Conservation (phyloP, 2,329 filamentous ascomycete species). For the Hirsutella minnesotensis region DNA sequence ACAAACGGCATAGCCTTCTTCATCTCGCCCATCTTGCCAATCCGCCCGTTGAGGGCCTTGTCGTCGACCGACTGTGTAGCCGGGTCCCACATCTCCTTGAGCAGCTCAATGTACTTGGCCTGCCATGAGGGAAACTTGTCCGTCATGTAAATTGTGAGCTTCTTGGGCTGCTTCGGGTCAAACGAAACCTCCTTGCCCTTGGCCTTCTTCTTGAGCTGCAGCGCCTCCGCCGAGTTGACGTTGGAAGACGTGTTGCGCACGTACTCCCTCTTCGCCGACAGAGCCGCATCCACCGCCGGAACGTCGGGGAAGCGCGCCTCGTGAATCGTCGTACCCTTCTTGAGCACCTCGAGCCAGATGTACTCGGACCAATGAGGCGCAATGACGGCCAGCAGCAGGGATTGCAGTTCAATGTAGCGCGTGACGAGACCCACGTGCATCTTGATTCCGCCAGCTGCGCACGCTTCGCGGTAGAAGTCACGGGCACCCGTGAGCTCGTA, state of each 20-base stretch:
- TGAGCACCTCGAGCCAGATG: slow-evolving; percentile 84
- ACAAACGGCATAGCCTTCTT: slow-evolving; percentile 99
- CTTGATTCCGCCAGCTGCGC: slow-evolving; percentile 61
- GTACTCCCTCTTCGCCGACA: slow-evolving; percentile 74
- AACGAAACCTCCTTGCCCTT: slow-evolving; percentile 83
- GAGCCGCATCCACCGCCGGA: slow-evolving; percentile 48
- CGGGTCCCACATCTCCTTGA: slow-evolving; percentile 58
- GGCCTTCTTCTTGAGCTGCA: slow-evolving; percentile 75
- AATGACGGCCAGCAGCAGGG: slow-evolving; percentile 69
- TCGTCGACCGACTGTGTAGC: slow-evolving; percentile 55
- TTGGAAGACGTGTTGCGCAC: slow-evolving; percentile 63
- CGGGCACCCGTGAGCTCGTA: slow-evolving; percentile 86
- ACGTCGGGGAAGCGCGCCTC: slow-evolving; percentile 49
- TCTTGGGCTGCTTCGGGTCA: slow-evolving; percentile 86
- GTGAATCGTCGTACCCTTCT: slow-evolving; percentile 67
- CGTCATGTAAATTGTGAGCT: slow-evolving; percentile 75
- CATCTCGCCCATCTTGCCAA: slow-evolving; percentile 76
- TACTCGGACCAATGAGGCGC: slow-evolving; percentile 92
- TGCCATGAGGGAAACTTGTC: slow-evolving; percentile 82
- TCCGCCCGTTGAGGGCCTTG: slow-evolving; percentile 65
- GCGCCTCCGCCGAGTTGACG: slow-evolving; percentile 70
- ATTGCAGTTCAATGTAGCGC: slow-evolving; percentile 78
- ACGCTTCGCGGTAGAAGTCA: slow-evolving; percentile 82
- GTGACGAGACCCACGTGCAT: slow-evolving; percentile 76
- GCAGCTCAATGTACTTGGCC: slow-evolving; percentile 73